phyloP scores from a whole-genome alignment of 805 yeast genomes.

The Lipomyces starkeyi region DNA sequence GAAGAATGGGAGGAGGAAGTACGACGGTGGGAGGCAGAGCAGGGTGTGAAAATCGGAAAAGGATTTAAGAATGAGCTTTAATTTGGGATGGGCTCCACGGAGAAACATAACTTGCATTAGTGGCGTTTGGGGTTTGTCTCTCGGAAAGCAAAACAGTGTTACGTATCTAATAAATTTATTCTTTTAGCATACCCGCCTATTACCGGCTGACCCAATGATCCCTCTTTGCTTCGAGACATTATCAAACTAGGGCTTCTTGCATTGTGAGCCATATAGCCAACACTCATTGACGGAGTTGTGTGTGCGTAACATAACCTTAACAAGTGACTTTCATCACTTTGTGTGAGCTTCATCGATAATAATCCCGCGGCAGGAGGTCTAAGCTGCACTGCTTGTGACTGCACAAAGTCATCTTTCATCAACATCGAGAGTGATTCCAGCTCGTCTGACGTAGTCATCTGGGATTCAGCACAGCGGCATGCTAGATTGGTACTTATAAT shows the following conservation, averaged over 20 bases:
- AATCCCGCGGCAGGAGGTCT: constrained; percentile 24
- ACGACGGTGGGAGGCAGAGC: constrained; percentile 61
- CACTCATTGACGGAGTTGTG: constrained; percentile 34
- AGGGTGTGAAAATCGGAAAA: constrained; percentile 19
- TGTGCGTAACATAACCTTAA: constrained; percentile 21
- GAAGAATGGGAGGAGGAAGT: constrained; percentile 75
- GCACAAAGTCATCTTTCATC: constrained; percentile 1
- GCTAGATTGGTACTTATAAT: constrained; percentile 46
- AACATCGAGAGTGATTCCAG: not conserved
- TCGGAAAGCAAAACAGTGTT: not conserved
- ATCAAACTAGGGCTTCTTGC: constrained; percentile 9
- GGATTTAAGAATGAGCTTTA: constrained; percentile 21
- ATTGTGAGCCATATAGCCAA: constrained; percentile 12
- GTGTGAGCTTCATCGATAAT: constrained; percentile 17
- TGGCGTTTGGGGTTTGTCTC: constrained; percentile 4
- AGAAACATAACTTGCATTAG: not conserved
- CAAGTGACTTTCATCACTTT: constrained; percentile 6
- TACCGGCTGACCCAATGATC: constrained; percentile 8
- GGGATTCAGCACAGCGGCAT: constrained; percentile 9
- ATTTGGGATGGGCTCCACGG: not conserved
- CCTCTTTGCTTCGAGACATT: constrained; percentile 16
- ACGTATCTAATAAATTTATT: not conserved
- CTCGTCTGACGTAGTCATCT: constrained; percentile 8
- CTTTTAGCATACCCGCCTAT: not conserved
- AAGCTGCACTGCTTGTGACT: constrained; percentile 19